phyloP scores from a whole-genome alignment of 2,329 filamentous ascomycete genomes.

The Monosporascus sp. region DNA sequence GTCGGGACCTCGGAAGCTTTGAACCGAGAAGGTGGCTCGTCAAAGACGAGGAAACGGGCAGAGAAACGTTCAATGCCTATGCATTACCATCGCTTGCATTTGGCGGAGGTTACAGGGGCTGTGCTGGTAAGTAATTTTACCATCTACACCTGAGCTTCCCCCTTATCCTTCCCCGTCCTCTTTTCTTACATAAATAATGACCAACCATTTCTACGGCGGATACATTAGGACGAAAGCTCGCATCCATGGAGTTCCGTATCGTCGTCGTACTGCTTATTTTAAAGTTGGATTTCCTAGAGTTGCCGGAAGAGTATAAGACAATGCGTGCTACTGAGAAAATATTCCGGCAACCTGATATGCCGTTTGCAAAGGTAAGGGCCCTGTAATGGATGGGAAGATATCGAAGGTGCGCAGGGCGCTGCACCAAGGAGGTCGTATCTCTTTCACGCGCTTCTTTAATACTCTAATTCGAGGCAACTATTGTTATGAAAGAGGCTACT shows the following conservation, averaged over 20 bases:
- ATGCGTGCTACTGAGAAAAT: constrained; percentile 7
- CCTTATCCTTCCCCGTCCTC: neutral
- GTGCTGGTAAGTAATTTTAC: constrained; percentile 23
- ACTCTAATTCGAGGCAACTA: too few relatives aligned
- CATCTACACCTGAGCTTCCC: neutral
- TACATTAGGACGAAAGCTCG: constrained; percentile 9
- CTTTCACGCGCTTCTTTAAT: too few relatives aligned
- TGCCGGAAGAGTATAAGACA: constrained; percentile 4
- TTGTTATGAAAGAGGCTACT: too few relatives aligned
- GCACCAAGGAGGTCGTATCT: too few relatives aligned
- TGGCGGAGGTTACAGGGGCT: constrained; percentile 30
- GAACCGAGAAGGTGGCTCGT: constrained; percentile 35
- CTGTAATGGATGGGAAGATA: neutral
- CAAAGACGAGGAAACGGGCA: constrained; percentile 15
- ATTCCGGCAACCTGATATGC: constrained; percentile 7
- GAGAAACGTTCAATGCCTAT: constrained; percentile 26
- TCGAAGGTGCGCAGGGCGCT: too few relatives aligned
- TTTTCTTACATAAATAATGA: neutral
- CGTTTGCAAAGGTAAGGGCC: constrained; percentile 3
- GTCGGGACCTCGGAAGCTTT: constrained; percentile 23
- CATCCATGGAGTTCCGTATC: constrained; percentile 11
- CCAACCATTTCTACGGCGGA: neutral
- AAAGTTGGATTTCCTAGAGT: constrained; percentile 9
- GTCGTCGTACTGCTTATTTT: constrained; percentile 7
- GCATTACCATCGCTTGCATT: constrained; percentile 30